Percentiles rank a stretch among this genome's conserved stretches.
Conservation (phyloP, 139 green algal species). For the Prasinococcaceae sp. region DNA sequence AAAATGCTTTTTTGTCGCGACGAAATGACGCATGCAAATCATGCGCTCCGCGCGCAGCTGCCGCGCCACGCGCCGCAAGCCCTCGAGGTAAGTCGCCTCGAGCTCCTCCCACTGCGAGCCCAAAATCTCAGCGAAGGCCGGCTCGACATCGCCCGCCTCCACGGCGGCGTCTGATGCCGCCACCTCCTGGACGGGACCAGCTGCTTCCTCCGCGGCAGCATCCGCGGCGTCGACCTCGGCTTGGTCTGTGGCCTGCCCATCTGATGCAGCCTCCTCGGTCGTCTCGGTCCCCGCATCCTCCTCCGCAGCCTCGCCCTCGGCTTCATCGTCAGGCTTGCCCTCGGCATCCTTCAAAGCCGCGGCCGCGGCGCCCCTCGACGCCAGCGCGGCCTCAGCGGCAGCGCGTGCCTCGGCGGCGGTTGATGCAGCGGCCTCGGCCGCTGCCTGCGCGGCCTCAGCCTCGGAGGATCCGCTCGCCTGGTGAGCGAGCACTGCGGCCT, state of each 20-base stretch:
- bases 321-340: slow-evolving; percentile 24
- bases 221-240: too few species aligned
- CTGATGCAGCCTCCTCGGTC: too few species aligned
- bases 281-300: too few species aligned
- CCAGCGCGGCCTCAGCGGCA: slow-evolving; percentile 7
- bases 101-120: slow-evolving; percentile 37
- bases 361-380: slow-evolving; percentile 26
- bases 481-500: too few species aligned
- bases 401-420: slow-evolving; percentile 33
- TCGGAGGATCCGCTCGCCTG: too few species aligned
- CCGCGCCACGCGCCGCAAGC: slow-evolving; percentile 25
- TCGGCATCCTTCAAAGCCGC: slow-evolving; percentile 23
- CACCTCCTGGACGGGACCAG: not conserved
- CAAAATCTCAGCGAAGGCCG: slow-evolving; percentile 15
- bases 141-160: not conserved
- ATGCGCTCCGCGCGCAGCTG: slow-evolving; percentile 29
- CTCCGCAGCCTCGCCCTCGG: slow-evolving; percentile 17
- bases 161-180: too few species aligned
- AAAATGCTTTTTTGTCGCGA: slow-evolving; percentile 12
- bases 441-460: too few species aligned
- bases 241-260: too few species aligned
- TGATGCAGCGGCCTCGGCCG: slow-evolving; percentile 24
- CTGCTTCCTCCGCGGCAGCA: too few species aligned
- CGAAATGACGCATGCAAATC: slow-evolving; percentile 29
- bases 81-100: slow-evolving; percentile 38